Conservation (phyloP, 352 stramenopile genomes). For the Peronospora belbahrii region DNA sequence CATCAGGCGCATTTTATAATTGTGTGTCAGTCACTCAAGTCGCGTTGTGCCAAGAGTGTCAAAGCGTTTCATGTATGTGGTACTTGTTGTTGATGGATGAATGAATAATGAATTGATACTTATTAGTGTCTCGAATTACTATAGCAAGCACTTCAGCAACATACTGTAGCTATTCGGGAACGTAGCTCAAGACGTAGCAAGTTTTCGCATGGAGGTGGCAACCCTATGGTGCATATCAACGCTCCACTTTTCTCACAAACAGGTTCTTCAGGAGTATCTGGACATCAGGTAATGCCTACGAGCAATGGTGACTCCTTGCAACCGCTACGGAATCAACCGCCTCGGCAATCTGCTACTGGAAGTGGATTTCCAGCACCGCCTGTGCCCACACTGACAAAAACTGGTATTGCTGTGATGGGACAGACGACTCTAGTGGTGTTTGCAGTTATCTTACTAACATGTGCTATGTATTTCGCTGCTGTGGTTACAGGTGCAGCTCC, state of each 20-base stretch:
- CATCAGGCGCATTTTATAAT: slow-evolving; percentile 77
- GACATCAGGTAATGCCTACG: slow-evolving; percentile 14
- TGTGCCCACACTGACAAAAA: slow-evolving; percentile 9
- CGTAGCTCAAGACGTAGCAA: slow-evolving; percentile 71
- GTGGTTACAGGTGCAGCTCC: slow-evolving; percentile 10
- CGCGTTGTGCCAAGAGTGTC: slow-evolving; percentile 70
- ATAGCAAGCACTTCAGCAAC: slow-evolving; percentile 57
- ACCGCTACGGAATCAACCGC: slow-evolving; percentile 13
- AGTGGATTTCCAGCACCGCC: slow-evolving; percentile 16
- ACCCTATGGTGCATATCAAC: slow-evolving; percentile 74
- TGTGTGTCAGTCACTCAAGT: slow-evolving; percentile 72
- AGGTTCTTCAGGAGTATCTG: slow-evolving; percentile 8
- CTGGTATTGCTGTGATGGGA: slow-evolving; percentile 15
- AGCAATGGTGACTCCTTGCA: slow-evolving; percentile 19
- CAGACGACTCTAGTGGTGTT: background rate
- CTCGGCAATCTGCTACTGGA: slow-evolving; percentile 5
- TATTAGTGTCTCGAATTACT: slow-evolving; percentile 1
- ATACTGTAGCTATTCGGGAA: slow-evolving; percentile 61
- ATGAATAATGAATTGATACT: background rate
- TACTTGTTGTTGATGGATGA: background rate
- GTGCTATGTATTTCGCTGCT: background rate
- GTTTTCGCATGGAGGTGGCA: slow-evolving; percentile 67
- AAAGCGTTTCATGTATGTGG: slow-evolving; percentile 67
- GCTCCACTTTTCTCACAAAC: slow-evolving; percentile 66
- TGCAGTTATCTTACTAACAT: background rate